Conservation (phyloP, 2,329 filamentous ascomycete genomes). For the Talaromyces sp. region DNA sequence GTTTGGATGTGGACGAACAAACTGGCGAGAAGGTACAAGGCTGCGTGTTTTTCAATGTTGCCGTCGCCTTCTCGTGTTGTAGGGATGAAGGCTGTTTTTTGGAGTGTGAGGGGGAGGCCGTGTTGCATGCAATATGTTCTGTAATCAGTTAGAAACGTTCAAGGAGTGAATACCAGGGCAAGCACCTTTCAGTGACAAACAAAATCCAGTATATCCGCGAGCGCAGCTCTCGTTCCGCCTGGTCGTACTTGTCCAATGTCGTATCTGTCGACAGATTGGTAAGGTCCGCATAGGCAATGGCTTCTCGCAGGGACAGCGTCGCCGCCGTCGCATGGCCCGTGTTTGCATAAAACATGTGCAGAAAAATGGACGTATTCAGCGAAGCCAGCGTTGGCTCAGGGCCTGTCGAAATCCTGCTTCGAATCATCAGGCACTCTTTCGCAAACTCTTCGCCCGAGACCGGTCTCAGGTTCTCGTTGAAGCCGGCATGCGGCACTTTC, state of each 20-base stretch:
- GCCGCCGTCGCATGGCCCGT: constrained; percentile 13
- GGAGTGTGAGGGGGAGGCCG: constrained; percentile 4
- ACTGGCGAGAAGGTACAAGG: background rate
- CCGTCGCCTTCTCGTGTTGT: background rate
- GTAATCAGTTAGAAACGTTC: background rate
- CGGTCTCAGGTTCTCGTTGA: background rate
- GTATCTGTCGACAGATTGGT: constrained; percentile 2
- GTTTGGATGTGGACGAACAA: background rate
- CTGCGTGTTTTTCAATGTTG: background rate
- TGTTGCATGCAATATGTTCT: constrained; percentile 9
- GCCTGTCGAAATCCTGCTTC: constrained; percentile 1
- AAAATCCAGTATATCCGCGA: constrained; percentile 9
- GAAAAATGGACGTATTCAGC: constrained; percentile 13
- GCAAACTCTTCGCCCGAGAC: constrained; percentile 5
- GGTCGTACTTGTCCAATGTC: background rate
- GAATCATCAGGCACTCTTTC: constrained; percentile 4
- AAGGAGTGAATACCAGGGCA: too few species aligned
- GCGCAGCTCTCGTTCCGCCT: constrained; percentile 5
- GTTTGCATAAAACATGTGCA: constrained; percentile 17
- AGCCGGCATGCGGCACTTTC: constrained; percentile 1
- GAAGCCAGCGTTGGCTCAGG: background rate
- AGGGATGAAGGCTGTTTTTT: constrained; percentile 6
- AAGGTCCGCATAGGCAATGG: constrained; percentile 9
- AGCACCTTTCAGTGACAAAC: constrained; percentile 7
- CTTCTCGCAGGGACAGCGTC: constrained; percentile 14